Percentiles rank a stretch among this genome's conserved stretches.
Evolutionary conservation across 257 asterid species (phyloP).

Genomic region (Anisodus tanguticus): DNA sequence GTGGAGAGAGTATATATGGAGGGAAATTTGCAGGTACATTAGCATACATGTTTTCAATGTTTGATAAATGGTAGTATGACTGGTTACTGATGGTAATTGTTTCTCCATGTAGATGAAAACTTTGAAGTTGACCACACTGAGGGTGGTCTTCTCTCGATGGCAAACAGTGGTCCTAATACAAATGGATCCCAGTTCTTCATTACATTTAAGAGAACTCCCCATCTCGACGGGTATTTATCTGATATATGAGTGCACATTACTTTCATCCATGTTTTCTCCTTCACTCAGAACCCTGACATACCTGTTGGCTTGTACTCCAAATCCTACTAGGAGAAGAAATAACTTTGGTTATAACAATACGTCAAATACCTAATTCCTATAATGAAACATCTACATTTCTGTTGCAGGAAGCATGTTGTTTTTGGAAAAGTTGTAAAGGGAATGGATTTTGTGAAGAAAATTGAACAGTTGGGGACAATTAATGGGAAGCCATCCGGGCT

Average conservation of each 20-base stretch:
- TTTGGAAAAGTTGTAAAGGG: slow-evolving; percentile 95
- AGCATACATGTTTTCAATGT: slow-evolving; percentile 25
- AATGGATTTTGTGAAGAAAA: slow-evolving; percentile 75
- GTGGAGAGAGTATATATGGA: slow-evolving; percentile 98
- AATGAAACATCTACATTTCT: slow-evolving; percentile 19
- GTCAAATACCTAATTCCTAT: slow-evolving; percentile 19
- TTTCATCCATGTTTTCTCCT: background rate
- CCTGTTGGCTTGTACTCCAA: background rate
- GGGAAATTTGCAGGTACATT: slow-evolving; percentile 87
- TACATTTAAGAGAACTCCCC: slow-evolving; percentile 80
- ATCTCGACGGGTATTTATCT: slow-evolving; percentile 86
- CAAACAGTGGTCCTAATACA: slow-evolving; percentile 91
- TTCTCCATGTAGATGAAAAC: slow-evolving; percentile 73
- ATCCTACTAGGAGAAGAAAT: background rate
- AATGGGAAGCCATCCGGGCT: slow-evolving; percentile 66
- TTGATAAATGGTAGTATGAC: slow-evolving; percentile 29
- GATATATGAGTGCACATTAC: background rate
- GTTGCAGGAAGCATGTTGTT: slow-evolving; percentile 90
- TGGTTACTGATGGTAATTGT: slow-evolving; percentile 1
- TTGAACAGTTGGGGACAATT: slow-evolving; percentile 79
- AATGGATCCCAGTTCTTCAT: slow-evolving; percentile 99
- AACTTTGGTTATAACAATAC: background rate
- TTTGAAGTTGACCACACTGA: slow-evolving; percentile 73
- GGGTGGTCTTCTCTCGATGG: slow-evolving; percentile 96
- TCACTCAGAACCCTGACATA: background rate